phyloP scores from a whole-genome alignment of 179 eudicot species.

The Amaranthus tricolor region DNA sequence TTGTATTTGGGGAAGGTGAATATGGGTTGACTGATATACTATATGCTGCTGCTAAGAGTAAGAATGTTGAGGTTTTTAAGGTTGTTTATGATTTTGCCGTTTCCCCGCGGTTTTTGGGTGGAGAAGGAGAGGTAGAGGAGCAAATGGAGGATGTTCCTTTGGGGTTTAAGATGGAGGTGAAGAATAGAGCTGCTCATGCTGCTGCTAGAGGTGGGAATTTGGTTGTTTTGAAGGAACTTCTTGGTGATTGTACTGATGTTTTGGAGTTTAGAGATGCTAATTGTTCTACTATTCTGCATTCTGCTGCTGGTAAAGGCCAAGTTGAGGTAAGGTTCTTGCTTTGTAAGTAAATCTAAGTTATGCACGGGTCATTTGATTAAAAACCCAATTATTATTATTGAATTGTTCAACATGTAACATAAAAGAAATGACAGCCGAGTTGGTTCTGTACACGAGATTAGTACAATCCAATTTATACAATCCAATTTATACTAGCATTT shows the following conservation, averaged over 20 bases:
- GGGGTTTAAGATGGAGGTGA: conserved; percentile 71
- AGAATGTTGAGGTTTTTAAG: conserved; percentile 62
- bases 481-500: too few relatives aligned
- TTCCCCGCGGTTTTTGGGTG: conserved; percentile 56
- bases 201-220: conserved; percentile 96
- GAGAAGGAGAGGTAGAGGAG: conserved; percentile 38
- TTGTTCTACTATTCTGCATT: conserved; percentile 73
- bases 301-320: conserved; percentile 91
- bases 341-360: too few relatives aligned
- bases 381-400: too few relatives aligned
- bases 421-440: too few relatives aligned
- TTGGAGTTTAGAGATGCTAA: conserved; percentile 65
- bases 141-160: conserved; percentile 51
- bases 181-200: conserved; percentile 82
- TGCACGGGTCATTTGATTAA: too few relatives aligned
- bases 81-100: conserved; percentile 54
- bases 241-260: conserved; percentile 54
- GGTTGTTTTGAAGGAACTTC: conserved; percentile 62
- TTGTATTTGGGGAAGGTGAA: conserved; percentile 92
- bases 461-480: too few relatives aligned
- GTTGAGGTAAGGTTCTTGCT: conserved; percentile 55
- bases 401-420: too few relatives aligned
- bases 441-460: too few relatives aligned
- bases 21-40: conserved; percentile 86
- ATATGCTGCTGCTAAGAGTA: conserved; percentile 88